Evolutionary conservation across 2,329 filamentous ascomycete genomes (phyloP).

Genomic region (Thermoascus crustaceus): DNA sequence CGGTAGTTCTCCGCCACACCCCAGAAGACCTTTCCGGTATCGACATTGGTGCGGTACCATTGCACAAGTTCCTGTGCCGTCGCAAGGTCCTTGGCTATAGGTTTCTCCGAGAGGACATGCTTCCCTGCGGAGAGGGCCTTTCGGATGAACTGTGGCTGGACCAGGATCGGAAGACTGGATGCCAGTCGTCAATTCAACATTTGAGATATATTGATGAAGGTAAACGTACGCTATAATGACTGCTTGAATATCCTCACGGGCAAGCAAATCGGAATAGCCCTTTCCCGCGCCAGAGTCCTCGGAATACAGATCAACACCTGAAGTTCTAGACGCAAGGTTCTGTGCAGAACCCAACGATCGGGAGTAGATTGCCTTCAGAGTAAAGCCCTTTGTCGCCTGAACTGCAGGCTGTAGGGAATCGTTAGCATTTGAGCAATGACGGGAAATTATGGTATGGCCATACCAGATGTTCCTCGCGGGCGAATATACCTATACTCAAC

Average conservation of each 20-base stretch:
- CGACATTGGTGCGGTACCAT: slow-evolving; percentile 42
- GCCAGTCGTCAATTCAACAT: neutral
- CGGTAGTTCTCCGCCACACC: slow-evolving; percentile 52
- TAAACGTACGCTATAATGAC: slow-evolving; percentile 46
- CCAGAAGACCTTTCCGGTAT: slow-evolving; percentile 34
- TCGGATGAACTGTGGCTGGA: slow-evolving; percentile 45
- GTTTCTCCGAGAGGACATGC: slow-evolving; percentile 51
- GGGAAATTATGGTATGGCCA: neutral
- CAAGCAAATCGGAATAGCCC: slow-evolving; percentile 39
- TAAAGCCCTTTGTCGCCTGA: slow-evolving; percentile 35
- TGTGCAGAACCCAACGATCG: slow-evolving; percentile 48
- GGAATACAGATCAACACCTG: slow-evolving; percentile 46
- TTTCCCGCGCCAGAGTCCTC: slow-evolving; percentile 43
- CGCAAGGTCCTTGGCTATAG: slow-evolving; percentile 47
- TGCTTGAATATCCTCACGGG: slow-evolving; percentile 41
- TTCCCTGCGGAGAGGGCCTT: slow-evolving; percentile 44
- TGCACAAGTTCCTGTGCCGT: slow-evolving; percentile 43
- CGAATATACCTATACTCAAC: slow-evolving; percentile 44
- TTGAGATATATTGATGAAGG: too few species aligned
- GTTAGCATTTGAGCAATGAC: neutral
- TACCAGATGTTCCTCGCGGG: slow-evolving; percentile 49
- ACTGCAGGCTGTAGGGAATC: slow-evolving; percentile 41
- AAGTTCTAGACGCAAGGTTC: slow-evolving; percentile 24
- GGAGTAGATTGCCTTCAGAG: slow-evolving; percentile 52
- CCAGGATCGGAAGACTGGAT: slow-evolving; percentile 43